Conservation (phyloP, 768 basidiomycete species). For the Amanita muscaria region DNA sequence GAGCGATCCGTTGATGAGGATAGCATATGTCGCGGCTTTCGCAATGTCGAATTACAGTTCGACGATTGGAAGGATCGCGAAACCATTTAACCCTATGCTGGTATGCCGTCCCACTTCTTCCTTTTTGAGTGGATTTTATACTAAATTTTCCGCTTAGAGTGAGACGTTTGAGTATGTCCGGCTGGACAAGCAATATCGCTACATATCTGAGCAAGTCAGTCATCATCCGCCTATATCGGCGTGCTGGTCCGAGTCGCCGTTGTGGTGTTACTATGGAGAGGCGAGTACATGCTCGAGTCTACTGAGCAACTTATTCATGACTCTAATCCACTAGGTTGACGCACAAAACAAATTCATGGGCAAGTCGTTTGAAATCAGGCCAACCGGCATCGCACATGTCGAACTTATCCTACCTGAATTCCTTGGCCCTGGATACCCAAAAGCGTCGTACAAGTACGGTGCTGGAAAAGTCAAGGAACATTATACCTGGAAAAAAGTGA, state of each 20-base stretch:
- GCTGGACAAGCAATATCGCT: conserved; percentile 82
- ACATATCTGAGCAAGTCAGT: conserved; percentile 93
- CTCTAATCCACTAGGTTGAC: conserved; percentile 77
- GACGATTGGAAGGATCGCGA: conserved; percentile 92
- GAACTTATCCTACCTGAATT: conserved; percentile 70
- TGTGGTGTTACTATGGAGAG: conserved; percentile 89
- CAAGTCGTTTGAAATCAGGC: conserved; percentile 92
- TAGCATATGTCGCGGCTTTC: conserved; percentile 92
- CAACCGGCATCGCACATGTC: conserved; percentile 89
- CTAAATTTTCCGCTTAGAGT: conserved; percentile 37
- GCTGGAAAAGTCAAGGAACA: conserved; percentile 71
- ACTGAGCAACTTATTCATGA: not conserved
- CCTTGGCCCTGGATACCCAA: conserved; percentile 55
- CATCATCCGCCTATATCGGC: conserved; percentile 97
- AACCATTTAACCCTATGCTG: conserved; percentile 95
- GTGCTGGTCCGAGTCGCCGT: conserved; percentile 86
- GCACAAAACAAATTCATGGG: conserved; percentile 97
- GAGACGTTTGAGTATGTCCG: conserved; percentile 95
- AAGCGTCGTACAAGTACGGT: conserved; percentile 31
- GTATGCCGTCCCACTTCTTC: conserved; percentile 31
- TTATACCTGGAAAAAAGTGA: conserved; percentile 94
- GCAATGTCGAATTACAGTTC: conserved; percentile 98
- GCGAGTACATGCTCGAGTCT: conserved; percentile 24
- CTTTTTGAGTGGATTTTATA: not conserved
- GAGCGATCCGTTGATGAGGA: conserved; percentile 65